Evolutionary conservation across 768 basidiomycete species (phyloP), one percentile per base, ranked within the genome.

Genomic region (Tulasnella sp.): DNA sequence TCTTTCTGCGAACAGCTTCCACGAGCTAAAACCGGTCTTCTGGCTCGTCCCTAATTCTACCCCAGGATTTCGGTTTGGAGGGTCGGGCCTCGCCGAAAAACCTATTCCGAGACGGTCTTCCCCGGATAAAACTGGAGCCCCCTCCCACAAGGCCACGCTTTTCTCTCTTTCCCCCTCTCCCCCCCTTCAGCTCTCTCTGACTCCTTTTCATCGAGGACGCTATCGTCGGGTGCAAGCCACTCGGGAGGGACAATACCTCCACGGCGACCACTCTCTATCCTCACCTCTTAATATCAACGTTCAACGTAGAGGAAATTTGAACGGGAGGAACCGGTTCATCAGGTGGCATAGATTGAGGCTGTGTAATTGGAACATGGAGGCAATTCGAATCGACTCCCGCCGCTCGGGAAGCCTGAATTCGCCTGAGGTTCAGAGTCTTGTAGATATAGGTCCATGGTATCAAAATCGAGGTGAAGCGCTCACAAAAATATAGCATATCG

Each of bases 391-490:
- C 49, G 49, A 49, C 49, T 49, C 49, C 49, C 49, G 49, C 22
- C 49, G 49, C 49, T 49, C 49, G 22, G 49, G 49, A 49, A 49
- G 49, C 49, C 49, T 49, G 49, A 49, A 49, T 49, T 49, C 49
- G 6, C 49, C 49, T 49, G 49, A 49, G n/a, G 49, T 49, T 49
- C 49, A 49, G 22, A 49, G 49, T n/a, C 64, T 77, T 3, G 72
- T 74, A 2, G 49, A 73, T 34, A 58, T 22, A 19, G 52, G 72
- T 7, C 52, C 73, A 25, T 77, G 77, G 77, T 77, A 71, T 36
- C 45, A 74, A 29, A 77, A 77, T 70, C 72, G 72, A 34, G 77
- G 77, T 74, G 49, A 17, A 45, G 52, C 34, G n/a, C 17, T 64
- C 11, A 0, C 58, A 34, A 12, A 4, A 14, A 19, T 34, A 49